Percentiles rank a stretch among this genome's conserved stretches.
Evolutionary conservation across 2,329 filamentous ascomycete species (phyloP).

Genomic region (Sporothrix humicola): DNA sequence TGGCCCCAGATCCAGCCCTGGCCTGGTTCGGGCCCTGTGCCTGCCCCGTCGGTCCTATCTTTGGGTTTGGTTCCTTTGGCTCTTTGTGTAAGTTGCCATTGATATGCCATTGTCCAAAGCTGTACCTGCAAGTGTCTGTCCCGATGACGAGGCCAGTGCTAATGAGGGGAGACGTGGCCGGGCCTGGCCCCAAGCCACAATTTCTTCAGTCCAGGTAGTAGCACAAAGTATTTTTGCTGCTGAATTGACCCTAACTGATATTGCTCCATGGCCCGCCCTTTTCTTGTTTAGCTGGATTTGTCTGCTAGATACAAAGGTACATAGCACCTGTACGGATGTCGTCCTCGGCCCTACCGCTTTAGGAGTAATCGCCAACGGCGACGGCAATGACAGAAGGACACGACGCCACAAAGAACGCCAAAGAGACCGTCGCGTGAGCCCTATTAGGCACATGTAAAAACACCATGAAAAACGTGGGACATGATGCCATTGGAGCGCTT

Average conservation of each 20-base stretch:
- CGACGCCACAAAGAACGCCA: background rate
- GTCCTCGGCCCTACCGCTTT: background rate
- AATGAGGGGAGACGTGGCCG: background rate
- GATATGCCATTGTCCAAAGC: background rate
- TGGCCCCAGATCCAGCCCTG: background rate
- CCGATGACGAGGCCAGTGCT: background rate
- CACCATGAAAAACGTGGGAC: conserved; percentile 10
- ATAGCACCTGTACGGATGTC: background rate
- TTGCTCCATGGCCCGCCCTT: background rate
- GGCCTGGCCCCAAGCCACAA: conserved; percentile 23
- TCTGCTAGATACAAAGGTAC: background rate
- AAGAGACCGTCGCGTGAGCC: background rate
- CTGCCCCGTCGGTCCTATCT: background rate
- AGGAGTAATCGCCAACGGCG: background rate
- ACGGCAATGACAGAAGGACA: background rate
- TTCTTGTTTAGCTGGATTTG: background rate
- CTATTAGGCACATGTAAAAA: background rate
- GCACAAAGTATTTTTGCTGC: too few relatives aligned
- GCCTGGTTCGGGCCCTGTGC: background rate
- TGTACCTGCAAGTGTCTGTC: background rate
- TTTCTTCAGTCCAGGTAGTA: background rate
- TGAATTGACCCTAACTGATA: background rate
- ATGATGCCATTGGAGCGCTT: background rate
- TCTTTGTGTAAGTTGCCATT: background rate
- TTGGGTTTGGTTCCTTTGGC: background rate